phyloP scores from a whole-genome alignment of 2,329 filamentous ascomycete species.

The Trichoderma guizhouense region DNA sequence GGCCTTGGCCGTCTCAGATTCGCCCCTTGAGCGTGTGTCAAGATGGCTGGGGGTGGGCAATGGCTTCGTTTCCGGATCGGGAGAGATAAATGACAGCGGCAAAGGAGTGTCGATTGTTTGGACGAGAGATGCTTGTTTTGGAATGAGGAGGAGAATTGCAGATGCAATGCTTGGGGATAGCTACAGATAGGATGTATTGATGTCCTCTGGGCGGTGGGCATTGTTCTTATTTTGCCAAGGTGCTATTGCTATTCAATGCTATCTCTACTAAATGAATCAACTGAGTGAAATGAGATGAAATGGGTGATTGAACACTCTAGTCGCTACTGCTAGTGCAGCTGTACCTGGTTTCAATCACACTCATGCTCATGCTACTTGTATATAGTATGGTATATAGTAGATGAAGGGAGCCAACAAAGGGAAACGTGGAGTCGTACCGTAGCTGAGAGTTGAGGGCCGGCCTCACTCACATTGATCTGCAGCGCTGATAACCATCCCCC shows the following conservation, averaged over 20 bases:
- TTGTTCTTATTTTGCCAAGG: background rate
- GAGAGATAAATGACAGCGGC: background rate
- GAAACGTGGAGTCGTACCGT: background rate
- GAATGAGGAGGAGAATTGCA: background rate
- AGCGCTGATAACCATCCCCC: background rate
- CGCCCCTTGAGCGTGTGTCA: slow-evolving; percentile 15
- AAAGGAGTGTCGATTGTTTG: slow-evolving; percentile 2
- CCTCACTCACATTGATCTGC: background rate
- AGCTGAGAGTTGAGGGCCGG: background rate
- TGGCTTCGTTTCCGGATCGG: background rate
- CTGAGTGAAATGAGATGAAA: background rate
- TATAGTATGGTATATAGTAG: background rate
- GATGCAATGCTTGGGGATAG: background rate
- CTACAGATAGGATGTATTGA: background rate
- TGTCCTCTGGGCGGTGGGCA: background rate
- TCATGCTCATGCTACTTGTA: background rate
- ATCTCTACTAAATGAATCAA: background rate
- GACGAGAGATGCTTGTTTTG: background rate
- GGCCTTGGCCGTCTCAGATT: slow-evolving; percentile 11
- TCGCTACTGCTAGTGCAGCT: background rate
- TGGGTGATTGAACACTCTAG: background rate
- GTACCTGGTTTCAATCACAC: background rate
- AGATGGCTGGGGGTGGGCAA: slow-evolving; percentile 7
- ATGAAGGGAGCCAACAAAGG: background rate
- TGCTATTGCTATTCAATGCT: background rate